Percentiles rank a stretch among this genome's conserved stretches.
Conservation (phyloP, 2,329 filamentous ascomycete species). For the Pyrenophora seminiperda region DNA sequence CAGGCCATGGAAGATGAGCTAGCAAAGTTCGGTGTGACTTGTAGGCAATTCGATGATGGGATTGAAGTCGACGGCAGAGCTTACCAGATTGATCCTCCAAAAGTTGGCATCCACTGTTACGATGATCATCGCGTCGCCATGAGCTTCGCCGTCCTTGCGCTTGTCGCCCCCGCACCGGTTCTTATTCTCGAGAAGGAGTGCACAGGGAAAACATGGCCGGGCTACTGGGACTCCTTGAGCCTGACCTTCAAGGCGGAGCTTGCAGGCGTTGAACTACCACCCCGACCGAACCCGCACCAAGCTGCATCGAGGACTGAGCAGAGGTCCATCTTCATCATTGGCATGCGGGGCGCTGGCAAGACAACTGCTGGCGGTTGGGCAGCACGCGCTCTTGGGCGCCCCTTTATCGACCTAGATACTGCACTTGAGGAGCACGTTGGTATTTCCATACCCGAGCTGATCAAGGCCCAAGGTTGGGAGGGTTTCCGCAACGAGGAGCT, state of each 20-base stretch:
- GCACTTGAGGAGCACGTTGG: constrained; percentile 78
- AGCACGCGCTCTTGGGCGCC: constrained; percentile 72
- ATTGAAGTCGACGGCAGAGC: constrained; percentile 72
- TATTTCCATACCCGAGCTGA: constrained; percentile 83
- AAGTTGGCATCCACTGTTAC: constrained; percentile 83
- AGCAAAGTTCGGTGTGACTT: constrained; percentile 87
- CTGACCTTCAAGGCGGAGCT: constrained; percentile 77
- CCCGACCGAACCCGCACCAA: constrained; percentile 44
- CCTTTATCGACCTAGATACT: constrained; percentile 84
- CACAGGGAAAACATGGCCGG: constrained; percentile 96
- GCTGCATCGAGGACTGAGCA: constrained; percentile 41
- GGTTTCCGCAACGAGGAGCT: constrained; percentile 83
- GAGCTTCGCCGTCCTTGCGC: constrained; percentile 91
- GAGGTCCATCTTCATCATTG: constrained; percentile 88
- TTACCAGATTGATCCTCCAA: constrained; percentile 56
- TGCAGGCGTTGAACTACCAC: constrained; percentile 69
- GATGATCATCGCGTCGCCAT: constrained; percentile 98
- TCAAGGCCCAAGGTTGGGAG: constrained; percentile 80
- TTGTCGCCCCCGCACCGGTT: constrained; percentile 71
- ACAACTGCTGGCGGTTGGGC: constrained; percentile 92
- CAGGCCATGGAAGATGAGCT: constrained; percentile 93
- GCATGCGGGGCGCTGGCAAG: constrained; percentile 97
- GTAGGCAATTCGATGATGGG: constrained; percentile 90
- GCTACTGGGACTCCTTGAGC: constrained; percentile 92
- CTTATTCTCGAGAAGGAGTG: constrained; percentile 89